Percentiles rank a stretch among this genome's conserved stretches.
Evolutionary conservation across 208 protist species (phyloP).

Genomic region (Giardia duodenalis): DNA sequence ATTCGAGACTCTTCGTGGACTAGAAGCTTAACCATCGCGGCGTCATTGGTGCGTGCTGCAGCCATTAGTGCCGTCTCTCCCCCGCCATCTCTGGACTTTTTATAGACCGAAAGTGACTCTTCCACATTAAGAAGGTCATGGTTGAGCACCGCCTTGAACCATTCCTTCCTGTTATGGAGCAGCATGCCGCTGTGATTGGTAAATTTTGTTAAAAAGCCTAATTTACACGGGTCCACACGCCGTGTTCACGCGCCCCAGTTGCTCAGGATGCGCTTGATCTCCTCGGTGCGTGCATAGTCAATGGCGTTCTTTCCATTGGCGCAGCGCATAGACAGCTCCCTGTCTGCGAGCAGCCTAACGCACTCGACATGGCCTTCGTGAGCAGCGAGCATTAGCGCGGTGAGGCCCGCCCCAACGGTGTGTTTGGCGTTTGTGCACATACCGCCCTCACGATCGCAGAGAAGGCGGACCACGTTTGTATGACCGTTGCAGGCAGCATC

Average conservation of each 20-base stretch:
- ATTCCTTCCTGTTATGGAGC: neutral
- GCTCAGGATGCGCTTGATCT: neutral
- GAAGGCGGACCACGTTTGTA: neutral
- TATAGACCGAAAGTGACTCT: neutral
- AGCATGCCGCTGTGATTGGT: no score
- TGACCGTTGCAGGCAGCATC: neutral
- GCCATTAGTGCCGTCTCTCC: neutral
- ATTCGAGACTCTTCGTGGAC: neutral
- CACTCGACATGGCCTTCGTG: neutral
- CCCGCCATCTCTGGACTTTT: neutral
- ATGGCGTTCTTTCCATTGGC: neutral
- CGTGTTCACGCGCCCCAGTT: no score
- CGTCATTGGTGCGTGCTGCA: neutral
- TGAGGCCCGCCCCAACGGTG: neutral
- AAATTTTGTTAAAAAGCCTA: no score
- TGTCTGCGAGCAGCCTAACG: neutral
- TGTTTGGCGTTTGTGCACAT: neutral
- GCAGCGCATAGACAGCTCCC: neutral
- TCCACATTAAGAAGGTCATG: neutral
- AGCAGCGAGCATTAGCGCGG: neutral
- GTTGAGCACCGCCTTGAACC: neutral
- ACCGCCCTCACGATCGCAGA: neutral
- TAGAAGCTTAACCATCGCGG: neutral
- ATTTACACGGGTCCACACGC: no score
- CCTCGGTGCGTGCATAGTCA: neutral